Base-by-base conservation (phyloP, 2,329 filamentous ascomycete genomes). In the Ophiostoma himal-ulmi region DNA sequence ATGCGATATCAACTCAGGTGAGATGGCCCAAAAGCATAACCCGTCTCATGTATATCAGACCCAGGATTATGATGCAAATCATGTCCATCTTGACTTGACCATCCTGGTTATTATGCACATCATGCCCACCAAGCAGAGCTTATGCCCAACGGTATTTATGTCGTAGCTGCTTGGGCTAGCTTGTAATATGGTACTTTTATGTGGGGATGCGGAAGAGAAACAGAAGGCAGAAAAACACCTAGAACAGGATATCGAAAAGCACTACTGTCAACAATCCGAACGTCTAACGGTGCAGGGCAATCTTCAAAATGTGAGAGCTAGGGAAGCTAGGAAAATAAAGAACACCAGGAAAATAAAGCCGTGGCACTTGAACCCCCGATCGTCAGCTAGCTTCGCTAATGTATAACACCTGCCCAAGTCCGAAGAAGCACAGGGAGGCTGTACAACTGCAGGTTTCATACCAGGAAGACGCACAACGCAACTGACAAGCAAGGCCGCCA, bases 391-490 rank as follows among this genome's bases (percentile, higher is more conserved):
- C 52, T 57, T 57, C 52, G 52, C 52, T 13, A 57, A 68, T 48
- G 64, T 22, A 34, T n/a, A 39, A 60, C 36, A 39, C 65, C 44
- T 30, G 22, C 44, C 22, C 52, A 57, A n/a, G 34, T 22, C 67
- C 67, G 17, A 34, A 36, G 34, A 68, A 36, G 30, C 39, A 57
- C 34, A 36, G 26, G 39, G 17, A 64, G 48, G 44, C 37, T 10
- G 36, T 14, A 48, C 41, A n/a, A 68, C 14, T 10, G 17, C 36
- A 60, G 3, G 41, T 26, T n/a, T 68, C 41, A 26, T 7, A 5
- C 44, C 17, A 20, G 17, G 17, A 48, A 57, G 66, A 17, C 17
- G 34, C 67, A 68, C 70, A 70, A 57, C 30, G 30, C 14, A 68
- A 39, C 52, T 41, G 34, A 36, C 39, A 68, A 34, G 41, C 54